Conservation (phyloP, 192 early-diverging fungal species). For the Ambispora gerdemannii region DNA sequence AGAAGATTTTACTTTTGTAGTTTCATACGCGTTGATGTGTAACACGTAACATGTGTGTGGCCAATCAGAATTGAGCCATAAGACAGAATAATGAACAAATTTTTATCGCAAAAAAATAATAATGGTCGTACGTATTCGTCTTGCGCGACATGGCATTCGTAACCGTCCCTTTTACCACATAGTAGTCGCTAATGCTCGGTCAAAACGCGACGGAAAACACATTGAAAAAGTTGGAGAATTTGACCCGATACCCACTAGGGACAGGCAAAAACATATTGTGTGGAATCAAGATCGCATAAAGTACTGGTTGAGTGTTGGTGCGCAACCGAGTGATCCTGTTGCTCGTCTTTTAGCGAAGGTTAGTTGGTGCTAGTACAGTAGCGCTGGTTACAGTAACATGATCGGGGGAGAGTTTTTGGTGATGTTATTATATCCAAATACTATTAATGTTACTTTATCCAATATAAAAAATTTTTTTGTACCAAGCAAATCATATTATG, state of each 20-base stretch:
- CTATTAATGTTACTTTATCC: too few relatives aligned
- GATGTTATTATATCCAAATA: too few relatives aligned
- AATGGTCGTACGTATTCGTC: constrained; percentile 81
- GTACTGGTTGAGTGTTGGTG: constrained; percentile 96
- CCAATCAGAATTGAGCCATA: too few relatives aligned
- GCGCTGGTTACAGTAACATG: neutral
- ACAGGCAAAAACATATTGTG: constrained; percentile 80
- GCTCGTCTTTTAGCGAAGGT: constrained; percentile 84
- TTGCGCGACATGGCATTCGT: constrained; percentile 86
- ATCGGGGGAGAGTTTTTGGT: neutral
- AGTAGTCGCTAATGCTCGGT: constrained; percentile 80
- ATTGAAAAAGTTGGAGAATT: constrained; percentile 91
- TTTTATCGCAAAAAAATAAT: too few relatives aligned
- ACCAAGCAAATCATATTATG: neutral
- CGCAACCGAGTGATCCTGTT: constrained; percentile 92
- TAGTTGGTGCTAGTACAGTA: constrained; percentile 4
- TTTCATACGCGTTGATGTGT: too few relatives aligned
- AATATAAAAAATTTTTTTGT: neutral
- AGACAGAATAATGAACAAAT: too few relatives aligned
- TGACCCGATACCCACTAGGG: constrained; percentile 76
- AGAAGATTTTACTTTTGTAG: too few relatives aligned
- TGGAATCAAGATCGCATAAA: constrained; percentile 87
- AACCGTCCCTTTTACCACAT: constrained; percentile 94
- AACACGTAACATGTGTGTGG: too few relatives aligned
- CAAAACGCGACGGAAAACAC: constrained; percentile 81